Conservation (phyloP, 345 rosid genomes). For the Melaleuca alternifolia region DNA sequence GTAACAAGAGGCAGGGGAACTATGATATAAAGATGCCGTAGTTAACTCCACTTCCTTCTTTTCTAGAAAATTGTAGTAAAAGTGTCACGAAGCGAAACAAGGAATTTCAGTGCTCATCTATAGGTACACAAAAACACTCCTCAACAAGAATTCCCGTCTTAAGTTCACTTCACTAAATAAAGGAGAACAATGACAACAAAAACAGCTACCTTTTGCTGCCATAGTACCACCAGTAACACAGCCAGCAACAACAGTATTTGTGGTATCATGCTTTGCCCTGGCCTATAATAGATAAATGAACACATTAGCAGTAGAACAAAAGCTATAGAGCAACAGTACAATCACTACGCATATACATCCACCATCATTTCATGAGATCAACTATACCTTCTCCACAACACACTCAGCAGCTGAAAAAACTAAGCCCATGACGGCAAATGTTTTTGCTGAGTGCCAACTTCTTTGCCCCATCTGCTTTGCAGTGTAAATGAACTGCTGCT, state of each 20-base stretch:
- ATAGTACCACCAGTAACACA: constrained; percentile 89
- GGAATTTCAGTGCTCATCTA: not conserved
- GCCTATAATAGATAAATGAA: constrained; percentile 25
- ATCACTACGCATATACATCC: not conserved
- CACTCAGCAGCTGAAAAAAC: constrained; percentile 90
- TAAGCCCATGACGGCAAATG: constrained; percentile 91
- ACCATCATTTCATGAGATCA: not conserved
- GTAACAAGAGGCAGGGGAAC: not conserved
- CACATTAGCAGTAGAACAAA: not conserved
- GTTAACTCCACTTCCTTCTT: not conserved
- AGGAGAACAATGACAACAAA: not conserved
- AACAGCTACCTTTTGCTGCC: constrained; percentile 63
- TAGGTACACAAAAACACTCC: not conserved
- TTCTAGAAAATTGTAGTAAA: not conserved
- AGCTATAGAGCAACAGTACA: not conserved
- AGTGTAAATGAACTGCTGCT: constrained; percentile 56
- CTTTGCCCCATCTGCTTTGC: constrained; percentile 80
- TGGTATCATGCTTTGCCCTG: constrained; percentile 77
- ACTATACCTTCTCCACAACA: constrained; percentile 67
- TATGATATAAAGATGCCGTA: not conserved
- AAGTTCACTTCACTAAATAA: not conserved
- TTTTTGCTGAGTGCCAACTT: constrained; percentile 81
- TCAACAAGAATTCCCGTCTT: not conserved
- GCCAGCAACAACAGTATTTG: constrained; percentile 77
- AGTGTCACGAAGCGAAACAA: not conserved